Evolutionary conservation across 306 rosid genomes (phyloP).

Genomic region (Abrus precatorius): DNA sequence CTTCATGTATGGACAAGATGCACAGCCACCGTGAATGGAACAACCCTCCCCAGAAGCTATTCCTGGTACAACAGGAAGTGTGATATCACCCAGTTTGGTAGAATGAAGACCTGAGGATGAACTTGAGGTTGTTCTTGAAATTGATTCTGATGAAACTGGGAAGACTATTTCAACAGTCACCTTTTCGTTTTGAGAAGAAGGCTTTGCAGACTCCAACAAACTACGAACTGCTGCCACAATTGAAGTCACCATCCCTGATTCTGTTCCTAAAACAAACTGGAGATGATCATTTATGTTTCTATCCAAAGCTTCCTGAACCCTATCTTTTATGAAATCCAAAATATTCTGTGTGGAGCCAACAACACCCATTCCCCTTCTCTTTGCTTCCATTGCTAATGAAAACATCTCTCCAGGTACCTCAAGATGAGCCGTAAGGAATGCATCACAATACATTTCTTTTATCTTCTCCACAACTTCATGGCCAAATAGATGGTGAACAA

Average conservation of each 20-base stretch:
- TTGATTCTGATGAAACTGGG: slow-evolving; percentile 94
- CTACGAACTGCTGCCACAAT: slow-evolving; percentile 83
- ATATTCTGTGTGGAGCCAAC: slow-evolving; percentile 96
- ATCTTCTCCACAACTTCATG: slow-evolving; percentile 93
- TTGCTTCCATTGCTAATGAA: slow-evolving; percentile 97
- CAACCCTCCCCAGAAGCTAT: slow-evolving; percentile 93
- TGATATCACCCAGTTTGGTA: slow-evolving; percentile 56
- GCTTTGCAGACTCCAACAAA: slow-evolving; percentile 65
- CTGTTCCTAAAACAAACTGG: slow-evolving; percentile 94
- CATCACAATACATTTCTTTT: slow-evolving; percentile 93
- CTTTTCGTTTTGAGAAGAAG: slow-evolving; percentile 61
- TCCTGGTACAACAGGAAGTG: slow-evolving; percentile 85
- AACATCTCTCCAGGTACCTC: slow-evolving; percentile 99
- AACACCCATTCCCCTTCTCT: slow-evolving; percentile 96
- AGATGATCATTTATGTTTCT: slow-evolving; percentile 86
- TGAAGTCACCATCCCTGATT: slow-evolving; percentile 96
- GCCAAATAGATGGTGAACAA: slow-evolving; percentile 93
- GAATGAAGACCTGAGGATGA: slow-evolving; percentile 56
- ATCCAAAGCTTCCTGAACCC: slow-evolving; percentile 87
- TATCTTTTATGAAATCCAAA: slow-evolving; percentile 85
- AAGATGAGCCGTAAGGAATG: slow-evolving; percentile 95
- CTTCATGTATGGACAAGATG: slow-evolving; percentile 99
- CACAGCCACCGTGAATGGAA: slow-evolving; percentile 95
- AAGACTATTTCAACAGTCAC: slow-evolving; percentile 88
- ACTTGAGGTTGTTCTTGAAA: slow-evolving; percentile 71